Base-by-base conservation (phyloP, 495 filamentous ascomycete species). In the Hypoxylon fuscum region DNA sequence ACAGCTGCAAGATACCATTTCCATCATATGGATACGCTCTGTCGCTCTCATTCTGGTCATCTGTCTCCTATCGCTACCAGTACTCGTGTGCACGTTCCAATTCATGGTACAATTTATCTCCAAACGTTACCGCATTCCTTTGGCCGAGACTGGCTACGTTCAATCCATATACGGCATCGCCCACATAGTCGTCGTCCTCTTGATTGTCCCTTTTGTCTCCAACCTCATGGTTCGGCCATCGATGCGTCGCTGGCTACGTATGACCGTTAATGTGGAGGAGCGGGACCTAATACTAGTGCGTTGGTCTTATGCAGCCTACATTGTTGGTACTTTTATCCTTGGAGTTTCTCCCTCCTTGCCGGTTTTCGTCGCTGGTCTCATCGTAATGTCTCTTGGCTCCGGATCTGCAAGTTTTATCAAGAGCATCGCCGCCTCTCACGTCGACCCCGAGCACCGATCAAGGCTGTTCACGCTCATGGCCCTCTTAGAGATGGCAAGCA, bases 41-140 rank as follows among this genome's bases (percentile, higher is more conserved):
- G 57, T 71, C 22, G 41, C 50, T 27, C 21, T 72, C 10, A 37
- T 71, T 14, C 43, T 72, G 12, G 43, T 54, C 5, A 72, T 72
- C 41, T 65, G 51, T 15, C 37, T 68, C 29, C 21, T 70, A 27
- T 62, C 69, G 25, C 40, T 64, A 5, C 57, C 68, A 0, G 46
- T 68, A 34, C 20, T 59, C 7, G 18, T 62, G 44, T 69, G 64
- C 34, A 72, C 68, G 0, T 59, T 61, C 11, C 68, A 70, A 38
- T 72, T 72, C 55, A 67, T 72, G 52, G 31, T 57, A 18, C 68
- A 71, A 32, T 72, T 71, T 32, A 47, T 59, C 29, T 72, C 70
- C 17, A 72, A 71, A 20, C 55, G 68, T 5, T 72, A 71, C 5
- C 42, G 60, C 21, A 71, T 72, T 32, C 68, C 64, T 6, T 14